Evolutionary conservation across 2,329 filamentous ascomycete species (phyloP), one percentile per base, ranked within the genome.

Genomic region (Diaporthe citrichinensis): DNA sequence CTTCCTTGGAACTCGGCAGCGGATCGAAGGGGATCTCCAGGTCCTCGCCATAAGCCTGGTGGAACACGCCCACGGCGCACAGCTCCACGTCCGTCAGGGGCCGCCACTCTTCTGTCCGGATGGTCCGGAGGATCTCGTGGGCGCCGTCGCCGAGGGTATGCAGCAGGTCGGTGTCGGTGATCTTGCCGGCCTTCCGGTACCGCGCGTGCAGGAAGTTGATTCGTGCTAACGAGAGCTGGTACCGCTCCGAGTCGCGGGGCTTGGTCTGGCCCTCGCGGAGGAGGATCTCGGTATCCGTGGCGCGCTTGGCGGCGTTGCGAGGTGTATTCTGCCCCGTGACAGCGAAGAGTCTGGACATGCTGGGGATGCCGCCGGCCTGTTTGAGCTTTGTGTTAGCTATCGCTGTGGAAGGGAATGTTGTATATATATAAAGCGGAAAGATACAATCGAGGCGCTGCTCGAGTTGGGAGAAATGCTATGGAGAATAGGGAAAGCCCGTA

Each of bases 131-230:
- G 17, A 65, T 65, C 25, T 46, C 61, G 9, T 46, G 25, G 28
- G 41, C 25, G 25, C 61, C 61, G 41, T 65, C 41, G 39, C 61
- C 61, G 20, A 65, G 61, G 61, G 61, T 65, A 14, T 65, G 61
- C 0, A 65, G 41, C 8, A 65, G 20, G 41, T 65, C 61, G 1
- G 23, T 46, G 39, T 65, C 61, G n/a, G 61, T 65, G 41, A 65
- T 65, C 41, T 65, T 49, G 41, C 25, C 28, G 9, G 39, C 61
- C 9, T 46, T 65, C 1, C 61, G 41, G 5, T 65, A 65, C 9
- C 61, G 15, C 25, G 61, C 41, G 17, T 49, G 61, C 17, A 65
- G 61, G 61, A 46, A 65, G 39, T 46, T 65, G 25, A 65, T 46
- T 10, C 61, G 41, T 4, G 61, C 41, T 12, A 65, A 41, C 39